Evolutionary conservation across 345 rosid species (phyloP), one percentile per base, ranked within the genome.

Genomic region (Passiflora organensis): DNA sequence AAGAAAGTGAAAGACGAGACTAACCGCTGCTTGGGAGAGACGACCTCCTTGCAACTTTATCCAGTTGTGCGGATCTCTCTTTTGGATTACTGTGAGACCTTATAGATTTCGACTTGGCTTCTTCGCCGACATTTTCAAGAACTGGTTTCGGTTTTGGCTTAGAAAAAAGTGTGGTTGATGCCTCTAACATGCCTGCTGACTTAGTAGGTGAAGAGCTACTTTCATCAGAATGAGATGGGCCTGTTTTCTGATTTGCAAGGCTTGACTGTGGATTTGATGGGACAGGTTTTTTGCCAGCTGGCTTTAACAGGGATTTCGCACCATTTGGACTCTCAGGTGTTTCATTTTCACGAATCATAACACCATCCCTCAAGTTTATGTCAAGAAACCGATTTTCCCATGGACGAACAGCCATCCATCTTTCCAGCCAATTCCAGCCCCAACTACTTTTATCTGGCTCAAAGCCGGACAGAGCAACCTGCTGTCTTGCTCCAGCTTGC

Each of bases 391-490:
- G 85, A 24, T 87, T 94, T 77, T 94, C 97, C 97, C 99, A 89
- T 43, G 99, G 97, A 32, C 99, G 97, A 62, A 94, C 99, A 52
- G 99, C 99, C 99, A 94, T 87, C 97, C 99, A 94, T 75, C 99
- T 79, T 74, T 94, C 99, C 72, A 94, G 53, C 99, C 97, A 94
- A 72, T 94, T 87, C 97, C 97, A 89, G 49, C 97, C 99, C 99
- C 99, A 94, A 76, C 84, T 87, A 85, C 78, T 85, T 78, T 85
- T 87, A 77, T 94, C 97, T 16, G 97, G 96, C 71, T 82, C 80
- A 72, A 89, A 94, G 18, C 84, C 87, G 43, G 78, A 58, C 51
- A 80, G 81, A 11, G 59, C 75, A 56, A 77, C 77, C 74, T 73
- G 73, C 75, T 78, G 95, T 25, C 91, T 83, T 16, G 91, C 67